Evolutionary conservation across 2,329 filamentous ascomycete species (phyloP).

Genomic region (Fusarium incarnatum): DNA sequence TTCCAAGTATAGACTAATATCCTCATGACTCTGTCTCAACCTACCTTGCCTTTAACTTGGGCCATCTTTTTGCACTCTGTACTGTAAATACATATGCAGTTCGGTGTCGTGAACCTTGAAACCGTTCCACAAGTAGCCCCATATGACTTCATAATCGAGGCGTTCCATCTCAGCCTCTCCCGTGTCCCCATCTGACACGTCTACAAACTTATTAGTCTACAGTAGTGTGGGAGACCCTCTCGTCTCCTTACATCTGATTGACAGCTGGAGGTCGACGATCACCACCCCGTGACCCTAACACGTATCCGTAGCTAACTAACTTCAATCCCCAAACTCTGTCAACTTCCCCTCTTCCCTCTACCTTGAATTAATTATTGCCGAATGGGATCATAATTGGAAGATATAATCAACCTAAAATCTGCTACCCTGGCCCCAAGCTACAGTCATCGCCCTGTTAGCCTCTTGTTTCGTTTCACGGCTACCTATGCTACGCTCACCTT

Average conservation of each 20-base stretch:
- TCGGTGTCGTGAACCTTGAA: slow-evolving; percentile 1
- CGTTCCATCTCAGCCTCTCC: slow-evolving; percentile 28
- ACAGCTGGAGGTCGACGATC: slow-evolving; percentile 2
- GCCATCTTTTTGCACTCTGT: not conserved
- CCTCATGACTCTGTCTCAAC: slow-evolving; percentile 2
- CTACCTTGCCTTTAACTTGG: not conserved
- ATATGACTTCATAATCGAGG: slow-evolving; percentile 32
- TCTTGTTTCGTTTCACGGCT: slow-evolving; percentile 9
- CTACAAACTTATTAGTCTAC: slow-evolving; percentile 12
- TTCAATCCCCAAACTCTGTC: slow-evolving; percentile 13
- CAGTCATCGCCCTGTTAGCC: not conserved
- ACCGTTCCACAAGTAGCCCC: slow-evolving; percentile 26
- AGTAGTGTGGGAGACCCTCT: slow-evolving; percentile 2
- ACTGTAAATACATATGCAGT: not conserved
- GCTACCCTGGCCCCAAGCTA: not conserved
- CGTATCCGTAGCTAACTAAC: not conserved
- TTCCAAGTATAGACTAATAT: slow-evolving; percentile 3
- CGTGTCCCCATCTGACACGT: slow-evolving; percentile 31
- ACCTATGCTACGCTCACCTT: not conserved
- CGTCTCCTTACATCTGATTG: slow-evolving; percentile 8
- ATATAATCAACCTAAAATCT: not conserved
- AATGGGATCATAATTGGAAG: slow-evolving; percentile 15
- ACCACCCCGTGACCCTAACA: slow-evolving; percentile 30
- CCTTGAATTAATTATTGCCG: not conserved
- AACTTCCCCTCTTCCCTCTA: slow-evolving; percentile 2